phyloP scores from a whole-genome alignment of 345 rosid species.

The Cochlearia excelsa region DNA sequence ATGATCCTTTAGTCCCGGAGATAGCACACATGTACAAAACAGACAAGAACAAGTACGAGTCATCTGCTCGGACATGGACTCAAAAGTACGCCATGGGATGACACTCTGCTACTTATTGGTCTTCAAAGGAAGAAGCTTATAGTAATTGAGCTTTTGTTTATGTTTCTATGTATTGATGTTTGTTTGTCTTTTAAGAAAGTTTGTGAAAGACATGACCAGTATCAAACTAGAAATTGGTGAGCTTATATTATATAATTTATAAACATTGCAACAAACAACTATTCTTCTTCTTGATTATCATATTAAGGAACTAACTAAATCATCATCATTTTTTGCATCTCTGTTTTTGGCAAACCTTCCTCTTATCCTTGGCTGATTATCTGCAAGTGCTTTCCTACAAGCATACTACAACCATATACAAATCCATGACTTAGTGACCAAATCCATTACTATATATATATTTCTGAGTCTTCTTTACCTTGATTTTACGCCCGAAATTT shows the following conservation, averaged over 20 bases:
- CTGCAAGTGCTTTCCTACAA: constrained; percentile 98
- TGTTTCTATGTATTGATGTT: constrained; percentile 37
- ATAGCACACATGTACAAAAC: constrained; percentile 98
- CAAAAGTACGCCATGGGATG: constrained; percentile 98
- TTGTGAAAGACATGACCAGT: constrained; percentile 32
- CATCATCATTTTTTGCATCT: too few species aligned
- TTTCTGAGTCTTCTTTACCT: constrained; percentile 44
- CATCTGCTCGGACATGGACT: constrained; percentile 99
- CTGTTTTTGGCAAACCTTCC: constrained; percentile 98
- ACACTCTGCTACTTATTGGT: constrained; percentile 5
- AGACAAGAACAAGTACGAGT: constrained; percentile 88
- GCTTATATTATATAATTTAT: not conserved
- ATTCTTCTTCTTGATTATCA: constrained; percentile 14
- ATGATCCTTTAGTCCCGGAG: constrained; percentile 95
- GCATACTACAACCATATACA: constrained; percentile 96
- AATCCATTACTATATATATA: not conserved
- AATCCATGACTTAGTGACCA: constrained; percentile 6
- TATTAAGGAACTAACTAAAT: constrained; percentile 33
- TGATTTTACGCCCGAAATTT: constrained; percentile 90
- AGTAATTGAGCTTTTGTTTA: constrained; percentile 27
- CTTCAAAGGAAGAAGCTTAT: constrained; percentile 21
- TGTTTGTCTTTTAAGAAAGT: constrained; percentile 22
- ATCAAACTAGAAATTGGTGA: constrained; percentile 14
- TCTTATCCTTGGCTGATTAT: constrained; percentile 89
- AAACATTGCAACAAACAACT: constrained; percentile 15